Conservation (phyloP, 78 protist genomes). For the Mastigamoeba balamuthi region DNA sequence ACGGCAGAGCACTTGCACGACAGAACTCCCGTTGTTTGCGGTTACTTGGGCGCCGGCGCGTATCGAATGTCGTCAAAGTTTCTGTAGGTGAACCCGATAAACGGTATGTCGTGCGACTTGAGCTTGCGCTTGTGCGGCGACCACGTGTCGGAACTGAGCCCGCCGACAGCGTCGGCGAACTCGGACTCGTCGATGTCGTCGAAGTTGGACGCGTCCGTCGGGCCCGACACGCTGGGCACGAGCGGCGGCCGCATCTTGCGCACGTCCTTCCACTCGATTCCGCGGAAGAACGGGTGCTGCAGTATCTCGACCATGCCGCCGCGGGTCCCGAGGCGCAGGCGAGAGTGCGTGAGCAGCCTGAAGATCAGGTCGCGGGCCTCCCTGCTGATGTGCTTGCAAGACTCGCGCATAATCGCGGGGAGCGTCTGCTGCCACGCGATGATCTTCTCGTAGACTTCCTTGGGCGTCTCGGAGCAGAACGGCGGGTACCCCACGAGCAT, state of each 20-base stretch:
- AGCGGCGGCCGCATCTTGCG: conserved; percentile 43
- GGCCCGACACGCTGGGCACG: conserved; percentile 18
- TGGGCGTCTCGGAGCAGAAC: conserved; percentile 61
- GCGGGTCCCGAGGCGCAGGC: conserved; percentile 34
- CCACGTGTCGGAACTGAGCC: background rate
- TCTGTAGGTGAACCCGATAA: conserved; percentile 45
- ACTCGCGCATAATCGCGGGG: conserved; percentile 45
- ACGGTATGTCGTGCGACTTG: conserved; percentile 45
- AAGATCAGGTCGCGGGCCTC: conserved; percentile 62
- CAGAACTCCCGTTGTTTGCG: no score
- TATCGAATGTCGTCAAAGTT: conserved; percentile 37
- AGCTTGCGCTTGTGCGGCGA: conserved; percentile 28
- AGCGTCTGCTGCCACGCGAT: conserved; percentile 42
- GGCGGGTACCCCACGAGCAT: conserved; percentile 69
- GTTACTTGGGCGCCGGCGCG: no score
- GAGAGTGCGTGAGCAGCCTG: conserved; percentile 30
- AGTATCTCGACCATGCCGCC: conserved; percentile 60
- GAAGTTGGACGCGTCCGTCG: conserved; percentile 15
- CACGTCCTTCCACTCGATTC: conserved; percentile 40
- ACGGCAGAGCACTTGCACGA: no score
- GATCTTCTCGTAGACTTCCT: conserved; percentile 63
- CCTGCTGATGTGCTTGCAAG: conserved; percentile 34
- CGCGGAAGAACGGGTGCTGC: conserved; percentile 74
- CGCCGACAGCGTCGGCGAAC: background rate
- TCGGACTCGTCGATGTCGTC: conserved; percentile 45